Evolutionary conservation across 1,284 basidiomycete species (phyloP), one percentile per base, ranked within the genome.

Genomic region (Melampsora americana): DNA sequence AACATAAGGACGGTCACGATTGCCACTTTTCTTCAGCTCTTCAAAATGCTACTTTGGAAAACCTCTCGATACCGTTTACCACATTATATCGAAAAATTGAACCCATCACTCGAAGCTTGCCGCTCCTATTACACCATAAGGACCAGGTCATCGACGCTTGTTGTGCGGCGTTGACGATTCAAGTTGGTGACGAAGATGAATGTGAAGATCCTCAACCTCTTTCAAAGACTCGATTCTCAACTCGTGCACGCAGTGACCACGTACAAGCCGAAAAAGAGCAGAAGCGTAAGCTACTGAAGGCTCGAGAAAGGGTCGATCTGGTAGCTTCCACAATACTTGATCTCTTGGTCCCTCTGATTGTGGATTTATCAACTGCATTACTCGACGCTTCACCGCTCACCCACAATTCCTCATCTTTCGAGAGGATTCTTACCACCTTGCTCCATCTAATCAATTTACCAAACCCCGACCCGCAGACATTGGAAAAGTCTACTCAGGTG

Each of bases 11-110:
- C 28, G 67, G 61, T 53, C 74, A 77, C 61, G 66, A 77, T 64
- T 77, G 74, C 32, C 59, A 69, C 56, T 77, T 77, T 59, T 64
- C 74, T 42, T 53, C 66, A 16, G 74, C 74, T 32, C 61, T 77
- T 39, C 59, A 69, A 50, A 42, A 46, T n/a, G 74, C 74, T 12
- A 50, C 67, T 32, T 39, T 77, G 30, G 35, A 69, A 35, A 77
- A 77, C 50, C 61, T 77, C 42, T 77, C 74, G 11, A 77, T 39
- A 20, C 74, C 74, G 28, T 77, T 77, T 48, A 65, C 60, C 61
- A 60, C 62, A 77, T 66, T 77, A 6, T 26, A 62, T 48, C 66
- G 59, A 66, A 56, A 20, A 11, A 65, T 77, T 23, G 74, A 69
- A 42, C 74, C 74, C 11, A 23, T 77, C 50, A 53, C 59, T 30